Evolutionary conservation across 306 rosid genomes (phyloP).

Genomic region (Chamaecrista fasciculata): DNA sequence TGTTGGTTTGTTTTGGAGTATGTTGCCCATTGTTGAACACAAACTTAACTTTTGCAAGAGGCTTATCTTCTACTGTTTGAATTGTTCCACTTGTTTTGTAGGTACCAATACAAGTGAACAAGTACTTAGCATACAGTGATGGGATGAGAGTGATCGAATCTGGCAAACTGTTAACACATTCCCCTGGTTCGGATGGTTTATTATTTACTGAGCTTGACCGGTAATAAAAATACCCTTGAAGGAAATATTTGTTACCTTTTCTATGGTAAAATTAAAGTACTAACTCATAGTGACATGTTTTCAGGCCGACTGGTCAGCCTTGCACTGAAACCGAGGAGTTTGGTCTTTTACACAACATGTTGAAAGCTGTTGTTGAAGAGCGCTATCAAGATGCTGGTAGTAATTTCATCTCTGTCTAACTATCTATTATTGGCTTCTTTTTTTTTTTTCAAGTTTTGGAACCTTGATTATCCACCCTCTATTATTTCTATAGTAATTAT

Average conservation of each 20-base stretch:
- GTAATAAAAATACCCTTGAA: constrained; percentile 31
- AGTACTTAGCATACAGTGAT: constrained; percentile 81
- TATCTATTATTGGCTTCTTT: not conserved
- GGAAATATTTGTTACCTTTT: not conserved
- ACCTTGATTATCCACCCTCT: not conserved
- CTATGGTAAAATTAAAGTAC: not conserved
- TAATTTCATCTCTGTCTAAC: constrained; percentile 29
- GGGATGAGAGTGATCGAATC: constrained; percentile 93
- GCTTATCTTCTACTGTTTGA: not conserved
- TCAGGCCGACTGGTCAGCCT: constrained; percentile 90
- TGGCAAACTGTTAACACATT: constrained; percentile 59
- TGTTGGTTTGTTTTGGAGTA: not conserved
- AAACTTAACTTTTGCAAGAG: not conserved
- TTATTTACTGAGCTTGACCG: constrained; percentile 82
- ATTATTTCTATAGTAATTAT: not conserved
- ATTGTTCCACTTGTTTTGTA: constrained; percentile 29
- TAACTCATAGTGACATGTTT: constrained; percentile 27
- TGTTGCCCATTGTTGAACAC: not conserved
- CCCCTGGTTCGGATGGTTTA: constrained; percentile 72
- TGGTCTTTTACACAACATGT: constrained; percentile 82
- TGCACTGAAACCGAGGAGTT: constrained; percentile 84
- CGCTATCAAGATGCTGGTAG: constrained; percentile 99
- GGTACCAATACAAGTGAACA: constrained; percentile 98
- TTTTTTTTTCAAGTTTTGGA: not conserved
- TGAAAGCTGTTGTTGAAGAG: constrained; percentile 89